Evolutionary conservation across 2,329 filamentous ascomycete species (phyloP).

Genomic region (Stenocarpella maydis): DNA sequence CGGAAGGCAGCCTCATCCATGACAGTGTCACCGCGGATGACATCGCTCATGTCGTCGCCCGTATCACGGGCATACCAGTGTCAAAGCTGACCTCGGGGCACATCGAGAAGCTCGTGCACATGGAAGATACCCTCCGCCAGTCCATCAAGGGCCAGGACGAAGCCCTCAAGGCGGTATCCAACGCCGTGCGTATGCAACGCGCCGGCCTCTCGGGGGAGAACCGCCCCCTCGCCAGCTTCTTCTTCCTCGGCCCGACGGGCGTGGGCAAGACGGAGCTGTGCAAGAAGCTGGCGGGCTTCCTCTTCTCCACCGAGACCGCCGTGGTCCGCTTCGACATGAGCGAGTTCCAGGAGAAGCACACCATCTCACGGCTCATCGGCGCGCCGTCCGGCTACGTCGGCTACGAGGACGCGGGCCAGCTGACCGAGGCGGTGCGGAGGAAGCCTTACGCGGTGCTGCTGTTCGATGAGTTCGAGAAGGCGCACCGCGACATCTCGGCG

Average conservation of each 20-base stretch:
- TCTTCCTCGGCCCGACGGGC: conserved; percentile 96
- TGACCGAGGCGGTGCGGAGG: conserved; percentile 92
- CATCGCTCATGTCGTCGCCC: conserved; percentile 89
- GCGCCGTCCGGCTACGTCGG: conserved; percentile 94
- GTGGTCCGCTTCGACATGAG: conserved; percentile 97
- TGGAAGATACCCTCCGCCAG: conserved; percentile 88
- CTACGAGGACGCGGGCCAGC: conserved; percentile 94
- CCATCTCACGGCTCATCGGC: conserved; percentile 90
- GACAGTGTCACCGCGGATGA: conserved; percentile 96
- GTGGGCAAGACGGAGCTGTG: conserved; percentile 97
- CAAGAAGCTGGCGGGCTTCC: conserved; percentile 92
- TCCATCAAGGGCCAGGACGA: conserved; percentile 94
- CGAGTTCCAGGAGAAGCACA: conserved; percentile 98
- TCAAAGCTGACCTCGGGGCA: conserved; percentile 92
- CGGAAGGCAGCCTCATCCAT: conserved; percentile 74
- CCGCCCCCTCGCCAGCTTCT: conserved; percentile 90
- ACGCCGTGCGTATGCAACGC: conserved; percentile 92
- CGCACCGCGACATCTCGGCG: conserved; percentile 92
- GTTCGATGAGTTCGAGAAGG: conserved; percentile 98
- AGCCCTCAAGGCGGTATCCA: conserved; percentile 86
- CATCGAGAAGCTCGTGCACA: conserved; percentile 91
- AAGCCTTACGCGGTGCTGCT: conserved; percentile 95
- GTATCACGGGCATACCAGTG: conserved; percentile 91
- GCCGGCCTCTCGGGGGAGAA: conserved; percentile 93
- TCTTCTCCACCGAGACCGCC: conserved; percentile 91